phyloP scores from a whole-genome alignment of 2,329 filamentous ascomycete genomes.

The Diplodia scrobiculata region DNA sequence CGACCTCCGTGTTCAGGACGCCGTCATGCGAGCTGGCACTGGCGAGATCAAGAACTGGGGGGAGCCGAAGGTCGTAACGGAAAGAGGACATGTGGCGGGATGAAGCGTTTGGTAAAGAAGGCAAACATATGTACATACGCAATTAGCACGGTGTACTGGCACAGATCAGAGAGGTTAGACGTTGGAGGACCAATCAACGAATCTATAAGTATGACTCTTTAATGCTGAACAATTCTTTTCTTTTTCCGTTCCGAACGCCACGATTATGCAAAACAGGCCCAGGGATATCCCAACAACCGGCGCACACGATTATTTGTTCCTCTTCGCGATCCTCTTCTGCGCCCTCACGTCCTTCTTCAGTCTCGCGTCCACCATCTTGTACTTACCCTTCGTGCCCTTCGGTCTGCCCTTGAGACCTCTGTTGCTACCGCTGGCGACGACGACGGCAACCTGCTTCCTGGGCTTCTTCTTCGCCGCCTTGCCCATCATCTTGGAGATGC shows the following conservation, averaged over 20 bases:
- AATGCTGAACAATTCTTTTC: constrained; percentile 1
- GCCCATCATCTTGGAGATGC: constrained; percentile 77
- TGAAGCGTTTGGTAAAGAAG: background rate
- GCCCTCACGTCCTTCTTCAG: constrained; percentile 96
- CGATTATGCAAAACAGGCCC: background rate
- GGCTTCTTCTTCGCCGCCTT: constrained; percentile 85
- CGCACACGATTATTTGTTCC: constrained; percentile 50
- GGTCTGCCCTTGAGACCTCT: constrained; percentile 83
- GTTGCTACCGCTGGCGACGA: constrained; percentile 84
- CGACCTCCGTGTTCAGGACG: constrained; percentile 66
- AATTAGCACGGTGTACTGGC: background rate
- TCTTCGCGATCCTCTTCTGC: constrained; percentile 78
- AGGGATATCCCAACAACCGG: background rate
- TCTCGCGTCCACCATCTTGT: constrained; percentile 93
- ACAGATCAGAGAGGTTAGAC: background rate
- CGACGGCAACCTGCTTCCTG: constrained; percentile 77
- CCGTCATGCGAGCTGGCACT: constrained; percentile 48
- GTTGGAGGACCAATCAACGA: background rate
- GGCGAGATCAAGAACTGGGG: constrained; percentile 26
- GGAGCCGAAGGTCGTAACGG: background rate
- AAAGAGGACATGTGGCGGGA: background rate
- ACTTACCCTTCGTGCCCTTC: constrained; percentile 89
- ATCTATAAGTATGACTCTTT: background rate
- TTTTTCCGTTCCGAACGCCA: constrained; percentile 13
- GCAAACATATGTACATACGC: background rate